These are phyloP conservation scores for Vanrija pseudolonga DNA, from an alignment of 1,284 basidiomycete genomes.

Conservation along the genomic window DNA sequence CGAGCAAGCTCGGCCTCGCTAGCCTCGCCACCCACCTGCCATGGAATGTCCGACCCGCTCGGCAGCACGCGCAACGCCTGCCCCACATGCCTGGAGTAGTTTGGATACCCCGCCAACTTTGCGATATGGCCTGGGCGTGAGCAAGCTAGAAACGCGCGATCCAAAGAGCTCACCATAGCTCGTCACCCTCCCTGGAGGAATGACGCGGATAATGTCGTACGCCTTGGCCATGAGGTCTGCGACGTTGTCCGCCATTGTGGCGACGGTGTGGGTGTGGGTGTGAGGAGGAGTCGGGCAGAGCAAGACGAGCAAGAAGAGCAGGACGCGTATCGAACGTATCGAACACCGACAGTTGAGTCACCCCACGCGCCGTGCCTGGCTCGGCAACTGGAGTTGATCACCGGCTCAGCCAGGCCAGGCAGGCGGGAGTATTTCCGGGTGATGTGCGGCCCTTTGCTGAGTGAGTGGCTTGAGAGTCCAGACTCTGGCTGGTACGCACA, in stretches of 20 bases:
- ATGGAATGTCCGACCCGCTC: slow-evolving; percentile 31
- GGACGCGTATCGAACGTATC: neutral
- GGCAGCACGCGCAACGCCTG: slow-evolving; percentile 52
- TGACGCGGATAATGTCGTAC: slow-evolving; percentile 41
- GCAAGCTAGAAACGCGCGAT: neutral
- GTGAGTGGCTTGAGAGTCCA: too few species aligned
- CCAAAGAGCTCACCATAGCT: slow-evolving; percentile 35
- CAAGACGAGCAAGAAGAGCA: neutral
- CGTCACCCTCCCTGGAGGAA: slow-evolving; percentile 40
- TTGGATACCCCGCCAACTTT: slow-evolving; percentile 75
- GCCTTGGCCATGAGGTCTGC: slow-evolving; percentile 42
- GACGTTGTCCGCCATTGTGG: slow-evolving; percentile 28
- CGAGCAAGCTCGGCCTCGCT: too few species aligned
- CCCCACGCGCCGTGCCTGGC: too few species aligned
- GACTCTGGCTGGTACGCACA: too few species aligned
- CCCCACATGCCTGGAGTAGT: slow-evolving; percentile 73
- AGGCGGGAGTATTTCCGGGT: too few species aligned
- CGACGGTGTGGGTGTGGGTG: too few species aligned
- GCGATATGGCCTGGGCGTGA: slow-evolving; percentile 64
- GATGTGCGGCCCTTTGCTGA: too few species aligned
- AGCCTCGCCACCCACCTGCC: slow-evolving; percentile 54
- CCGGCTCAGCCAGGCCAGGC: too few species aligned
- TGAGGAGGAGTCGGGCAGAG: too few species aligned
- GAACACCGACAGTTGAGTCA: too few species aligned
- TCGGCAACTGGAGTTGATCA: too few species aligned